A percentile compares a stretch with the other conserved stretches of the same genome.
These are phyloP conservation scores for Trichothecium sympodiale DNA, from an alignment of 2,329 filamentous ascomycete species.

Conservation along the genomic window DNA sequence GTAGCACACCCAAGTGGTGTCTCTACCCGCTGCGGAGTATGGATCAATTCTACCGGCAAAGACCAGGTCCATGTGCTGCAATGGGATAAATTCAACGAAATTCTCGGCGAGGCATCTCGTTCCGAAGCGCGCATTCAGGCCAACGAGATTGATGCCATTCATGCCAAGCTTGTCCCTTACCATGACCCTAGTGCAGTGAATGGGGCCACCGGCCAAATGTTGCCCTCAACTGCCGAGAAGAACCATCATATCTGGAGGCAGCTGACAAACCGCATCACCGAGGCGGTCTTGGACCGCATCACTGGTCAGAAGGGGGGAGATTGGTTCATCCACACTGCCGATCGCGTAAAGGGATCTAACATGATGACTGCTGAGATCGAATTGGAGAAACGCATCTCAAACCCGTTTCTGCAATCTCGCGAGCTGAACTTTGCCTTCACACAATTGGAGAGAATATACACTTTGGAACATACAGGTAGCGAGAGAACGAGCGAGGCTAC, in stretches of 20 bases:
- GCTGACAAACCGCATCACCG: conserved; percentile 37
- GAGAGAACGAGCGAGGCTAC: conserved; percentile 31
- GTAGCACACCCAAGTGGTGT: conserved; percentile 35
- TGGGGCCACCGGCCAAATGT: conserved; percentile 5
- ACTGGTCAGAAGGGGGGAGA: conserved; percentile 27
- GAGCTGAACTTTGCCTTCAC: conserved; percentile 38
- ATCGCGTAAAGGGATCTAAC: conserved; percentile 34
- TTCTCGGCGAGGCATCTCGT: conserved; percentile 34
- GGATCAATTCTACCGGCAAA: conserved; percentile 32
- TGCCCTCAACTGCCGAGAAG: conserved; percentile 8
- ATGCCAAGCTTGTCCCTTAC: conserved; percentile 33
- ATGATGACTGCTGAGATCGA: conserved; percentile 25
- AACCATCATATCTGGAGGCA: conserved; percentile 36
- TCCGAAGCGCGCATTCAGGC: conserved; percentile 34
- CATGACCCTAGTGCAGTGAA: conserved; percentile 20
- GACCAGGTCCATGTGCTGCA: conserved; percentile 33
- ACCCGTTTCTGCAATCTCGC: conserved; percentile 18
- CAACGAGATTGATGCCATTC: conserved; percentile 25
- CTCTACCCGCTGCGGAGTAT: conserved; percentile 44
- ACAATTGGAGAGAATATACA: conserved; percentile 29
- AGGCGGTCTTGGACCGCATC: conserved; percentile 33
- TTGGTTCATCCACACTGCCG: conserved; percentile 43
- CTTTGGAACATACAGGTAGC: conserved; percentile 22
- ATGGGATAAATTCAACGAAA: conserved; percentile 47
- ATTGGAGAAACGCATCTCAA: conserved; percentile 25